Conservation (phyloP, 306 rosid species). For the Pyrus bretschneideri region DNA sequence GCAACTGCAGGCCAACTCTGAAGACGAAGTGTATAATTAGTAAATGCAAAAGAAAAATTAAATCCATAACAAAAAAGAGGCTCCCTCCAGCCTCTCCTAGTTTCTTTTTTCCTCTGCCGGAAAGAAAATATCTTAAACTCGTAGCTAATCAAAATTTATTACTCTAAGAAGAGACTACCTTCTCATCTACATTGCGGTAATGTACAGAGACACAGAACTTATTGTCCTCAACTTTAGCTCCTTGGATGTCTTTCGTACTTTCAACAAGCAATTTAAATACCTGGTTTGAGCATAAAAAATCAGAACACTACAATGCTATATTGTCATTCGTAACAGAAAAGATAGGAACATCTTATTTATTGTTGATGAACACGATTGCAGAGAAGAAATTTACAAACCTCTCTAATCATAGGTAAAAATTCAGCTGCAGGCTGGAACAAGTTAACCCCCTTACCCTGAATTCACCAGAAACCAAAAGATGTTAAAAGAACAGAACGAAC, state of each 20-base stretch:
- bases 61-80: background rate
- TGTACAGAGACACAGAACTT: conserved; percentile 94
- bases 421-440: conserved; percentile 92
- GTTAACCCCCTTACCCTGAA: conserved; percentile 73
- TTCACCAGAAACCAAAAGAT: conserved; percentile 1
- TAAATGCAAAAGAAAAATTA: background rate
- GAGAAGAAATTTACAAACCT: conserved; percentile 37
- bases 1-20: conserved; percentile 74
- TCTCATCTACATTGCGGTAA: conserved; percentile 87
- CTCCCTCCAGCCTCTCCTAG: background rate
- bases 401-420: conserved; percentile 66
- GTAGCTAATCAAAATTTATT: background rate
- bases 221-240: conserved; percentile 74
- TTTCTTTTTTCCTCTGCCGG: background rate
- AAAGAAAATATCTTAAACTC: background rate
- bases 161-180: conserved; percentile 33
- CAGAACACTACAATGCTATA: background rate
- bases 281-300: conserved; percentile 36
- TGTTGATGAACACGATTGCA: background rate
- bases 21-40: conserved; percentile 1
- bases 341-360: background rate
- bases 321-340: conserved; percentile 4
- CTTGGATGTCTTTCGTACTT: conserved; percentile 55
- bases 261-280: conserved; percentile 56
- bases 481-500: background rate